Conservation (phyloP, 192 early-diverging fungal species). For the Backusella luteola region DNA sequence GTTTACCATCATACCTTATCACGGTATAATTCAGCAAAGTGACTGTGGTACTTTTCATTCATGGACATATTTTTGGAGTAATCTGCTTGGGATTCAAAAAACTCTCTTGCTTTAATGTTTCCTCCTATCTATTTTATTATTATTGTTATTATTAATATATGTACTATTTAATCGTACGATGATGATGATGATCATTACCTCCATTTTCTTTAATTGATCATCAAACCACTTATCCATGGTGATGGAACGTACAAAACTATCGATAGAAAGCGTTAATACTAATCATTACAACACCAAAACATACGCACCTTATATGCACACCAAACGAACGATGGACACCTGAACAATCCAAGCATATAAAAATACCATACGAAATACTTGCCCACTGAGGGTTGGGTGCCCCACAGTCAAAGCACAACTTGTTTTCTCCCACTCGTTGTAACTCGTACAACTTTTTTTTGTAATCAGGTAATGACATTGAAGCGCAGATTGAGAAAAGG, state of each 20-base stretch:
- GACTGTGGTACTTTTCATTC: slow-evolving; percentile 84
- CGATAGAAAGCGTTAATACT: neutral
- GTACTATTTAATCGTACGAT: neutral
- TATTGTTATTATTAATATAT: neutral
- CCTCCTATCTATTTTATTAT: slow-evolving; percentile 65
- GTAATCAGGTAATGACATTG: slow-evolving; percentile 45
- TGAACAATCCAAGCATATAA: slow-evolving; percentile 95
- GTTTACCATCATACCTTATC: slow-evolving; percentile 71
- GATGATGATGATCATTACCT: slow-evolving; percentile 38
- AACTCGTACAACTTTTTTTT: slow-evolving; percentile 62
- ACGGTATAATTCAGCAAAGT: slow-evolving; percentile 83
- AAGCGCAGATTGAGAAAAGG: neutral
- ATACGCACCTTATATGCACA: slow-evolving; percentile 67
- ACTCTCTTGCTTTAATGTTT: slow-evolving; percentile 80
- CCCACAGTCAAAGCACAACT: slow-evolving; percentile 88
- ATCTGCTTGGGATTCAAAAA: slow-evolving; percentile 82
- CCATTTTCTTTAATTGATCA: slow-evolving; percentile 95
- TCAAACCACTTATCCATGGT: slow-evolving; percentile 98
- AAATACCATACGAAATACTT: slow-evolving; percentile 88
- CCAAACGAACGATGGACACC: slow-evolving; percentile 87
- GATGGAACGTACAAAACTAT: slow-evolving; percentile 96
- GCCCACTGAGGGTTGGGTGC: slow-evolving; percentile 89
- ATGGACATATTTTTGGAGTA: slow-evolving; percentile 74
- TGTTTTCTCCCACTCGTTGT: slow-evolving; percentile 54
- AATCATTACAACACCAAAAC: neutral